Percentiles rank a stretch among this genome's conserved stretches.
phyloP scores from a whole-genome alignment of 768 basidiomycete genomes.

The Leccinellum luteum region DNA sequence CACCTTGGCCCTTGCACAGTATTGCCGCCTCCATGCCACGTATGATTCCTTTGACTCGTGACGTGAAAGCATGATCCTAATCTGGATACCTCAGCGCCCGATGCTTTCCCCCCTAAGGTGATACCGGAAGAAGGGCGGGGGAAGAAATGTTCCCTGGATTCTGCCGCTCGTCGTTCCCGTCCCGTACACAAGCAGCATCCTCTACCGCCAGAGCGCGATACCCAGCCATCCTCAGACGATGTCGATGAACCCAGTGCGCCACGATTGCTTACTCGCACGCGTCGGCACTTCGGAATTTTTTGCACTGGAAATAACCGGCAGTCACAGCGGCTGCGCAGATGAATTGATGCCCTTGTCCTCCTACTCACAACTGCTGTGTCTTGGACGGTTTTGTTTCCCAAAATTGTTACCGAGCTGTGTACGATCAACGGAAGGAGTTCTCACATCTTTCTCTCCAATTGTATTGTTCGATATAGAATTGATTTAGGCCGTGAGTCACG shows the following conservation, averaged over 20 bases:
- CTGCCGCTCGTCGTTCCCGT: constrained; percentile 17
- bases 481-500: neutral
- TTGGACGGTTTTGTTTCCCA: constrained; percentile 5
- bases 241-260: constrained; percentile 9
- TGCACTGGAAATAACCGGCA: constrained; percentile 32
- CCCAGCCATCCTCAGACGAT: neutral
- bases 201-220: constrained; percentile 9
- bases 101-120: constrained; percentile 31
- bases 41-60: constrained; percentile 18
- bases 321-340: constrained; percentile 12
- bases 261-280: constrained; percentile 15
- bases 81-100: constrained; percentile 35
- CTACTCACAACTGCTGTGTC: neutral
- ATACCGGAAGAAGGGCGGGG: constrained; percentile 13
- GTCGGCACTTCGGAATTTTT: constrained; percentile 37
- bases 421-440: constrained; percentile 6
- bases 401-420: constrained; percentile 7
- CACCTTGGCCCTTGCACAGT: constrained; percentile 25
- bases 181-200: constrained; percentile 27
- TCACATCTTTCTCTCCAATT: constrained; percentile 1
- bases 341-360: neutral
- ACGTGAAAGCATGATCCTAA: constrained; percentile 2
- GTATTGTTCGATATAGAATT: neutral
- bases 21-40: constrained; percentile 37
- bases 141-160: constrained; percentile 11